Evolutionary conservation across 2,329 filamentous ascomycete genomes (phyloP).

Genomic region (Alternaria angustiovoidea): DNA sequence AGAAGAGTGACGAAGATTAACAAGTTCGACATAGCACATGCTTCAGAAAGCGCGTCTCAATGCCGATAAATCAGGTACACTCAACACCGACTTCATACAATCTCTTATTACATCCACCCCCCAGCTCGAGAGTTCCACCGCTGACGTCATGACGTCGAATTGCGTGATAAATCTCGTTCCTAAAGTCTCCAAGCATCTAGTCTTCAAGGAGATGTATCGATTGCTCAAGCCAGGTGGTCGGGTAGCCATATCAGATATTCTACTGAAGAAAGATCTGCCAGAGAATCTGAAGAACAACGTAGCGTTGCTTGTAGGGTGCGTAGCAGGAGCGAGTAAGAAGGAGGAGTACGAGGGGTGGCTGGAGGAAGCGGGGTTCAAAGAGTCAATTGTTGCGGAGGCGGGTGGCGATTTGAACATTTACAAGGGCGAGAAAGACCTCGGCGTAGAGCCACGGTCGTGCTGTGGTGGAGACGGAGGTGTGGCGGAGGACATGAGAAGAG

Average conservation of each 20-base stretch:
- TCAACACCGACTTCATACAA: slow-evolving; percentile 61
- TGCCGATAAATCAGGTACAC: slow-evolving; percentile 46
- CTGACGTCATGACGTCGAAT: neutral
- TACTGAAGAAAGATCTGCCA: slow-evolving; percentile 61
- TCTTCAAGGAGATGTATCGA: slow-evolving; percentile 66
- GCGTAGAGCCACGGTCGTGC: neutral
- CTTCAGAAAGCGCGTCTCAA: slow-evolving; percentile 60
- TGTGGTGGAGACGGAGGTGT: slow-evolving; percentile 13
- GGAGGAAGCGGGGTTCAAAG: slow-evolving; percentile 52
- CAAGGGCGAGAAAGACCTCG: neutral
- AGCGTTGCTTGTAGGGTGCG: slow-evolving; percentile 67
- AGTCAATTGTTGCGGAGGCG: slow-evolving; percentile 26
- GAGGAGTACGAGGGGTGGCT: slow-evolving; percentile 63
- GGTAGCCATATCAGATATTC: slow-evolving; percentile 67
- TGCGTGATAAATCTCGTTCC: slow-evolving; percentile 7
- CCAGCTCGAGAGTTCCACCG: neutral
- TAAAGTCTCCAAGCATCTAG: slow-evolving; percentile 26
- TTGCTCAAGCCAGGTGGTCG: slow-evolving; percentile 66
- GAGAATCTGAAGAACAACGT: slow-evolving; percentile 59
- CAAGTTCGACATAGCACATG: slow-evolving; percentile 59
- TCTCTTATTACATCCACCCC: neutral
- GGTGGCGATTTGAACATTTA: slow-evolving; percentile 27
- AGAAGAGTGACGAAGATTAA: neutral
- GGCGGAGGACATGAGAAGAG: slow-evolving; percentile 17
- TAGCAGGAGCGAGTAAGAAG: slow-evolving; percentile 65